A percentile compares a stretch with the other conserved stretches of the same genome.
Evolutionary conservation across 768 basidiomycete genomes (phyloP).

Genomic region (Boletus rubropictus): DNA sequence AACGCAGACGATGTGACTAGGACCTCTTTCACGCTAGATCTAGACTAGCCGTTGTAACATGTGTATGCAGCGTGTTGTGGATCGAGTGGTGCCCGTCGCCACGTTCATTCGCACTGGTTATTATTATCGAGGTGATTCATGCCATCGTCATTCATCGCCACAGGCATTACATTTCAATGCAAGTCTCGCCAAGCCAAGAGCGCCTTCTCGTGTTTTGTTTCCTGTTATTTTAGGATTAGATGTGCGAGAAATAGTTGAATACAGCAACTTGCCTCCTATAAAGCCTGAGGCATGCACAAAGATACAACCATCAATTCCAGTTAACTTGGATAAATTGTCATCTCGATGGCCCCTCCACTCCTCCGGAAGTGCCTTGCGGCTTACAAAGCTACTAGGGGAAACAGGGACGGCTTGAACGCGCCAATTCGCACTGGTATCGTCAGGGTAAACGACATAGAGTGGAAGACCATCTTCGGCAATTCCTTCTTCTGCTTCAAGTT

Average conservation of each 20-base stretch:
- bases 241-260: neutral
- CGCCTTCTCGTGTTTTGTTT: constrained; percentile 87
- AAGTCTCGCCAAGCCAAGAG: constrained; percentile 67
- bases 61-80: constrained; percentile 12
- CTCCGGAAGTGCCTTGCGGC: constrained; percentile 88
- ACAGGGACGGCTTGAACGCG: constrained; percentile 89
- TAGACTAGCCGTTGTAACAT: constrained; percentile 9
- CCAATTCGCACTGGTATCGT: constrained; percentile 73
- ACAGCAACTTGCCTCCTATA: constrained; percentile 68
- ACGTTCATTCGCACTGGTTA: constrained; percentile 7
- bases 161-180: constrained; percentile 43
- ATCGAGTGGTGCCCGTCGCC: constrained; percentile 7
- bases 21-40: constrained; percentile 10
- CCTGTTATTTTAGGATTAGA: constrained; percentile 39
- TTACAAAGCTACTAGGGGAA: constrained; percentile 78
- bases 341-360: constrained; percentile 91
- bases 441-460: constrained; percentile 86
- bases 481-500: constrained; percentile 61
- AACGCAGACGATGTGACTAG: constrained; percentile 3
- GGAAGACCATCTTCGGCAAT: constrained; percentile 48
- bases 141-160: constrained; percentile 15
- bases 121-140: constrained; percentile 11
- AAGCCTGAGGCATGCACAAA: constrained; percentile 97
- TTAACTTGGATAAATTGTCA: constrained; percentile 63
- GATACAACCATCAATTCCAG: constrained; percentile 76